Percentiles rank a stretch among this genome's conserved stretches.
Evolutionary conservation across 345 rosid genomes (phyloP).

Genomic region (Salix viminalis): DNA sequence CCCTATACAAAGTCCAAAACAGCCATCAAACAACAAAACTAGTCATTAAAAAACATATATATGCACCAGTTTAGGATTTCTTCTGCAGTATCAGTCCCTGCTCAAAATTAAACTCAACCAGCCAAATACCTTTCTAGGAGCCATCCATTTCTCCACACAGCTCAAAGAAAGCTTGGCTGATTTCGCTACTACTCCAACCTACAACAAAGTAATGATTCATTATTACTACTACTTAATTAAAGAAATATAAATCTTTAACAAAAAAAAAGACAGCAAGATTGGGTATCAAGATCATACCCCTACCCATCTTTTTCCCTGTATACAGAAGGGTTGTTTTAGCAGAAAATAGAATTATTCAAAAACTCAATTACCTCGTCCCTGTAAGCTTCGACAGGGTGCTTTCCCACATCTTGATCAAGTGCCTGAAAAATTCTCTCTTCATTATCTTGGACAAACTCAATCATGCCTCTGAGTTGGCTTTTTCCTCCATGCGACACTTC

Average conservation of each 20-base stretch:
- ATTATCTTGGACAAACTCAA: slow-evolving; percentile 54
- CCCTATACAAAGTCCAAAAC: slow-evolving; percentile 29
- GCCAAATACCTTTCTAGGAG: slow-evolving; percentile 57
- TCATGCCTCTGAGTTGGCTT: slow-evolving; percentile 51
- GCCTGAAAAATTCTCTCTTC: slow-evolving; percentile 44
- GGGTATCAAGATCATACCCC: too few species aligned
- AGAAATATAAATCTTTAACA: neutral
- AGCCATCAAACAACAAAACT: neutral
- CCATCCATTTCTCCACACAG: slow-evolving; percentile 67
- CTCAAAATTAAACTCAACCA: neutral
- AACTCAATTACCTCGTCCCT: slow-evolving; percentile 54
- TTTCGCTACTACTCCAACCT: slow-evolving; percentile 61
- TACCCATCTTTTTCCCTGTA: too few species aligned
- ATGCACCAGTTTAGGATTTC: neutral
- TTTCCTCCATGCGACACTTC: slow-evolving; percentile 68
- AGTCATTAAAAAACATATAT: neutral
- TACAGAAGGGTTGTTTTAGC: too few species aligned
- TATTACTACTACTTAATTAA: neutral
- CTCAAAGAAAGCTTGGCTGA: slow-evolving; percentile 48
- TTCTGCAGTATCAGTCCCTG: neutral
- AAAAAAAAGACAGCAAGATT: too few species aligned
- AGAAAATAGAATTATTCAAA: neutral
- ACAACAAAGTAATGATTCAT: neutral
- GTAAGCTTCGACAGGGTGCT: slow-evolving; percentile 67
- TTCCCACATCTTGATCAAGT: slow-evolving; percentile 73